Evolutionary conservation across 2,329 filamentous ascomycete species (phyloP), one percentile per base, ranked within the genome.

Genomic region (Simplicillium sp.): DNA sequence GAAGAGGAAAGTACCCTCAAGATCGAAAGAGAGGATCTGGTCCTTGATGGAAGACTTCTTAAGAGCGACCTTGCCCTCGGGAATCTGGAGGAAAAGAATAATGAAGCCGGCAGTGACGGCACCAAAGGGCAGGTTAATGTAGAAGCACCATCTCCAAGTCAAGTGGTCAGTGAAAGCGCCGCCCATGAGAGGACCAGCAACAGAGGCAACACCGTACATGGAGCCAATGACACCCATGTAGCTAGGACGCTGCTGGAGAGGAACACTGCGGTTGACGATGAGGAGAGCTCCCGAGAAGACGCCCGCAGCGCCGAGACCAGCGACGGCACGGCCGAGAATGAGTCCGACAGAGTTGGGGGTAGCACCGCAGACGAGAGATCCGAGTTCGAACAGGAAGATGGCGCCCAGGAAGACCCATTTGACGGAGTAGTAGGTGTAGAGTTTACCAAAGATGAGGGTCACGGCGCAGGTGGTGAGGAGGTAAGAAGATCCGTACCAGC

Each of bases 281-380:
- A 72, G 60, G 55, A 70, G 65, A 37, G 64, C 64, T n/a, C 70
- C 71, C 1, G 69, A 66, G 50, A 74, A 72, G 47, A 75, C 72
- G 41, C 70, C 32, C 32, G 42, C 7, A 37, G 64, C 65, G 1
- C 70, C 70, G 6, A 71, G 43, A 12, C 70, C 70, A 25, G 70
- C 70, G 36, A 75, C 60, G 36, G 71, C 68, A 36, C 71, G 66
- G 16, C 71, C 71, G 28, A 68, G 48, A 44, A 75, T 75, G 46
- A 76, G 68, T 33, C 62, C 59, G 12, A 60, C 54, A 11, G 71
- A 73, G 43, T 50, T 68, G 3, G 67, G 67, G 9, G 70, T 69
- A 2, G 64, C 60, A 29, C 13, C 46, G 14, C 46, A 48, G 11
- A 51, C 46, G 6, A 41, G 35, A 6, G 45, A 47, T 2, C 47